Conservation (phyloP, 805 yeast species). For the Candida pseudofarinosa region DNA sequence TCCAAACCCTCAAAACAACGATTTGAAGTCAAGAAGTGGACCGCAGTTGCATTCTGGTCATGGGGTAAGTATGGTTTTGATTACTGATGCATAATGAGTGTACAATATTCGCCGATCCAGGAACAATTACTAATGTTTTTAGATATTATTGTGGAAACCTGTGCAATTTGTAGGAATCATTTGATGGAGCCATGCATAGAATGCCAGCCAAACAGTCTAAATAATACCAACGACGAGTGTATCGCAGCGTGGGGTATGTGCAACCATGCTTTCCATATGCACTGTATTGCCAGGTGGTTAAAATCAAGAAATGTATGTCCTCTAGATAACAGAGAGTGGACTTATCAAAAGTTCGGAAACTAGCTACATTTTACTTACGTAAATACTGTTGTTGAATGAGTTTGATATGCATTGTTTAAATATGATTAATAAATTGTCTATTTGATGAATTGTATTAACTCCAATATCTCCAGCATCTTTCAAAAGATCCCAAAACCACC, state of each 20-base stretch:
- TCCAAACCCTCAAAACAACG: conserved; percentile 47
- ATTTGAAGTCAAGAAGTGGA: conserved; percentile 96
- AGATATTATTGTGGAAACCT: conserved; percentile 85
- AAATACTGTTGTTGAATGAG: not conserved
- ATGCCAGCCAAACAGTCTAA: conserved; percentile 81
- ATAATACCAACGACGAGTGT: conserved; percentile 65
- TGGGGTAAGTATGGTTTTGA: conserved; percentile 61
- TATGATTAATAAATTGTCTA: not conserved
- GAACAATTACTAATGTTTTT: conserved; percentile 13
- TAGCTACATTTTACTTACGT: conserved; percentile 15
- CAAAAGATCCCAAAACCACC: conserved; percentile 58
- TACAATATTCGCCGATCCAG: not conserved
- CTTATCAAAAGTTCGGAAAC: conserved; percentile 63
- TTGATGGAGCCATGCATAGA: conserved; percentile 98
- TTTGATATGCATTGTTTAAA: conserved; percentile 1
- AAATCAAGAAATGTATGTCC: conserved; percentile 96
- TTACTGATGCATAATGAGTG: not conserved
- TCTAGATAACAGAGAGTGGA: conserved; percentile 90
- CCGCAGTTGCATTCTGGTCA: conserved; percentile 99
- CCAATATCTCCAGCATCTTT: conserved; percentile 41
- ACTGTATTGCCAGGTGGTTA: conserved; percentile 94
- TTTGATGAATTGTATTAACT: not conserved
- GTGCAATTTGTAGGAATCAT: conserved; percentile 98
- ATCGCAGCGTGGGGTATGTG: conserved; percentile 97
- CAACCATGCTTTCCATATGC: conserved; percentile 97